Evolutionary conservation across 148 eudicot species (phyloP), one percentile per base, ranked within the genome.

Genomic region (Fagopyrum tataricum): DNA sequence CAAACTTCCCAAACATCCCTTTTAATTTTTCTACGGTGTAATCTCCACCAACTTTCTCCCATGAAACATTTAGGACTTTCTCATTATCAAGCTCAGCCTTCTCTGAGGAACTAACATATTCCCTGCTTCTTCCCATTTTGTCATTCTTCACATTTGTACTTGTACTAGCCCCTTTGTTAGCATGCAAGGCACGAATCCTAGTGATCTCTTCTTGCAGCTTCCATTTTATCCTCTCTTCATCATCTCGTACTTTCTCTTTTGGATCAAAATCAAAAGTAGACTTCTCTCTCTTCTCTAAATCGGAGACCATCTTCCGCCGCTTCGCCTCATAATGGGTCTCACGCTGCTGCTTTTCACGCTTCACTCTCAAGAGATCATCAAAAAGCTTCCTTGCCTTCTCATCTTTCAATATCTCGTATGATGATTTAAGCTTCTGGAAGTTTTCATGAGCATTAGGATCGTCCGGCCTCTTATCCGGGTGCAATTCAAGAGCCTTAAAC

Each of bases 381-480:
- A 90, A 87, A n/a, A 81, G 73, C 39, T 85, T 84, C 76, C 90
- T 76, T 4, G 91, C 80, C 17, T 79, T 81, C 17, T 85, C 86
- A 49, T 90, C 83, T 44, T 81, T 84, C 40, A 90, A 85, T 20
- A 90, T 75, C 44, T 88, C 87, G 37, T 85, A 90, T 0, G 92
- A 88, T 0, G 82, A 56, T 37, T 80, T 86, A 0, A 90, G 86
- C 81, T 82, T 87, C 20, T 85, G 86, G 71, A 90, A 90, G 23
- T 84, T 85, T 6, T 75, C 80, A 17, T 80, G 84, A 0, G 96
- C 89, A 73, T 88, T 74, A 0, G 90, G 96, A 53, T 90, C 90
- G 24, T 86, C 85, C 0, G 66, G 92, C 69, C 89, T 81, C 72
- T 88, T 90, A 44, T 90, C 92, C 0, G 92, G 96, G 44, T 90